These are phyloP conservation scores for Zymoseptoria tritici DNA, from an alignment of 2,329 filamentous ascomycete species.

Conservation along the genomic window DNA sequence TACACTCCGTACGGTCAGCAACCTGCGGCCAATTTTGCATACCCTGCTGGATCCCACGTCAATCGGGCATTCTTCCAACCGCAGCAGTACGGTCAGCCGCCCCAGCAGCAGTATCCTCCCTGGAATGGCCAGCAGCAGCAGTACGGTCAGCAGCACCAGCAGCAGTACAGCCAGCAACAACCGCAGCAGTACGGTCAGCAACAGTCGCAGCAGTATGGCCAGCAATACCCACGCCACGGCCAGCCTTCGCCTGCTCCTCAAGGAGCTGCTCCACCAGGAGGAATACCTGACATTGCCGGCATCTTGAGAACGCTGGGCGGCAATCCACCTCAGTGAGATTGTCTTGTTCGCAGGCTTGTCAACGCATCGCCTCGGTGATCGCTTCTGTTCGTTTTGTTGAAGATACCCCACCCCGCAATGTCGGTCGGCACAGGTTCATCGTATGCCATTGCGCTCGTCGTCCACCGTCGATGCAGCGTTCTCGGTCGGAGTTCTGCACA, in stretches of 20 bases:
- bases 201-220: not conserved
- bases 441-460: not conserved
- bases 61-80: conserved; percentile 9
- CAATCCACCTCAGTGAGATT: not conserved
- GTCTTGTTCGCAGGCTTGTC: not conserved
- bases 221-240: not conserved
- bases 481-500: not conserved
- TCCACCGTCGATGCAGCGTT: not conserved
- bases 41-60: conserved; percentile 2
- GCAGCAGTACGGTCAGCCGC: not conserved
- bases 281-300: not conserved
- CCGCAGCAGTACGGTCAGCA: not conserved
- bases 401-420: not conserved
- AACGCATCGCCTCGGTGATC: not conserved
- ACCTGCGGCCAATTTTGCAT: not conserved
- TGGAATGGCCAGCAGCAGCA: not conserved
- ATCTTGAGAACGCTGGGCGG: not conserved
- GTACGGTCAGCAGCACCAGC: not conserved
- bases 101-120: conserved; percentile 5
- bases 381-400: not conserved
- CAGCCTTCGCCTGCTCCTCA: not conserved
- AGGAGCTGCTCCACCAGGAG: not conserved
- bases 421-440: not conserved
- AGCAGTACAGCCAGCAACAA: not conserved
- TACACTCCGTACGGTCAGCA: conserved; percentile 22